Conservation (phyloP, 352 stramenopile genomes). For the Phytophthora meadii region DNA sequence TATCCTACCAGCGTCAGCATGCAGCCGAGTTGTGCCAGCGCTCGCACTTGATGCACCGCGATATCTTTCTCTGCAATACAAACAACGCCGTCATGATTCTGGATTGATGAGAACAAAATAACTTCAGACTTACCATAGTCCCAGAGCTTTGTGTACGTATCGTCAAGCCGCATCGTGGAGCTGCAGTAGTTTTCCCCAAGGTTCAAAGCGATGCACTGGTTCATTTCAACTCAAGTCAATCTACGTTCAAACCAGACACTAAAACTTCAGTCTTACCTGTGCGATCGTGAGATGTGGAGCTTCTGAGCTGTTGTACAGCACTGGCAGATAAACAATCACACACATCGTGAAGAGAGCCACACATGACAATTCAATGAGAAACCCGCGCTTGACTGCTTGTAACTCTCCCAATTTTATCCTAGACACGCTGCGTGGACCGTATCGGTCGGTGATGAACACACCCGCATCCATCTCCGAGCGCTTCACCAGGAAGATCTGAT, state of each 20-base stretch:
- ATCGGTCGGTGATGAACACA: conserved; percentile 65
- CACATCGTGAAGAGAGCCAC: conserved; percentile 56
- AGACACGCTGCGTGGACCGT: conserved; percentile 54
- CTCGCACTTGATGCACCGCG: conserved; percentile 62
- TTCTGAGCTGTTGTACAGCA: conserved; percentile 50
- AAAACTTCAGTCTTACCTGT: conserved; percentile 24
- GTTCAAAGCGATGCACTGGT: conserved; percentile 47
- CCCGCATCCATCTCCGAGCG: conserved; percentile 61
- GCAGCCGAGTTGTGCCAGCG: conserved; percentile 61
- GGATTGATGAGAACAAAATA: not conserved
- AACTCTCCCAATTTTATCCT: conserved; percentile 52
- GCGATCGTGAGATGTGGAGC: conserved; percentile 46
- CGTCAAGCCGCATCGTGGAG: conserved; percentile 50
- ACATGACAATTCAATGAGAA: conserved; percentile 58
- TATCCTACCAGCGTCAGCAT: conserved; percentile 67
- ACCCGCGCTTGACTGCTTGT: conserved; percentile 52
- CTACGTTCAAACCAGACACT: not conserved
- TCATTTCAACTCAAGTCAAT: conserved; percentile 11
- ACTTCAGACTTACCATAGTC: conserved; percentile 49
- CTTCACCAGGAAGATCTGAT: conserved; percentile 61
- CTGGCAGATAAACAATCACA: conserved; percentile 60
- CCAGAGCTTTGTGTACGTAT: conserved; percentile 58
- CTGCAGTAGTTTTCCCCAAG: conserved; percentile 67
- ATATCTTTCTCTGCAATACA: conserved; percentile 43
- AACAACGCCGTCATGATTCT: not conserved